These are phyloP conservation scores for Diaporthe citrichinensis DNA, from an alignment of 2,329 filamentous ascomycete genomes.

Conservation along the genomic window DNA sequence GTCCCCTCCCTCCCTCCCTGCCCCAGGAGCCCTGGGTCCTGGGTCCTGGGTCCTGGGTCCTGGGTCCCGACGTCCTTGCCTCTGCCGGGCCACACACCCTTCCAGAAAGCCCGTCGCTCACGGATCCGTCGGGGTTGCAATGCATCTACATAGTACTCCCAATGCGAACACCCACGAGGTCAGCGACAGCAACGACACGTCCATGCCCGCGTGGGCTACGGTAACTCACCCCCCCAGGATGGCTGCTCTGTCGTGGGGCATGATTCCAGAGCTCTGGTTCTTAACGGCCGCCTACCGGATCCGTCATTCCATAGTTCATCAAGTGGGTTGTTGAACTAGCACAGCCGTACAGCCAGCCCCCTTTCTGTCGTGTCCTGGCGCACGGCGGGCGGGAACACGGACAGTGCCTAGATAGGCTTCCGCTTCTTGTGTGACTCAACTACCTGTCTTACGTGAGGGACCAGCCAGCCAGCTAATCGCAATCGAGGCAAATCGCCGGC, in stretches of 20 bases:
- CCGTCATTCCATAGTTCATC: conserved; percentile 22
- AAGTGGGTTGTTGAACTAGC: conserved; percentile 19
- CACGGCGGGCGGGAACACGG: conserved; percentile 37
- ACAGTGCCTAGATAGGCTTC: conserved; percentile 34
- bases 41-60: conserved; percentile 18
- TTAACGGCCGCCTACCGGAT: conserved; percentile 29
- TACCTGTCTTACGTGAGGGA: conserved; percentile 35
- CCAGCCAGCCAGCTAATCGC: conserved; percentile 31
- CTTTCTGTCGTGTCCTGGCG: conserved; percentile 34
- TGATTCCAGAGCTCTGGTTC: conserved; percentile 4
- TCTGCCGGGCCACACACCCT: conserved; percentile 38
- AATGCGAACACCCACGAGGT: conserved; percentile 32
- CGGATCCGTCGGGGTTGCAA: conserved; percentile 40
- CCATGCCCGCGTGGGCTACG: conserved; percentile 4
- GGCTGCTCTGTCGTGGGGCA: conserved; percentile 10
- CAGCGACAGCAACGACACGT: neutral
- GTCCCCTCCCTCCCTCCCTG: conserved; percentile 14
- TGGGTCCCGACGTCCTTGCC: conserved; percentile 17
- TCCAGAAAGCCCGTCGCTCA: conserved; percentile 15
- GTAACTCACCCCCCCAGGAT: neutral
- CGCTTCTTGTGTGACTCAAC: conserved; percentile 34
- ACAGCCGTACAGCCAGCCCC: conserved; percentile 20
- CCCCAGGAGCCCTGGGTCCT: conserved; percentile 4
- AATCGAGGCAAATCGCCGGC: conserved; percentile 32
- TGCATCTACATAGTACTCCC: conserved; percentile 34